Base-by-base conservation (phyloP, 1,139 yeast genomes). In the Hyphopichia khmerensis region DNA sequence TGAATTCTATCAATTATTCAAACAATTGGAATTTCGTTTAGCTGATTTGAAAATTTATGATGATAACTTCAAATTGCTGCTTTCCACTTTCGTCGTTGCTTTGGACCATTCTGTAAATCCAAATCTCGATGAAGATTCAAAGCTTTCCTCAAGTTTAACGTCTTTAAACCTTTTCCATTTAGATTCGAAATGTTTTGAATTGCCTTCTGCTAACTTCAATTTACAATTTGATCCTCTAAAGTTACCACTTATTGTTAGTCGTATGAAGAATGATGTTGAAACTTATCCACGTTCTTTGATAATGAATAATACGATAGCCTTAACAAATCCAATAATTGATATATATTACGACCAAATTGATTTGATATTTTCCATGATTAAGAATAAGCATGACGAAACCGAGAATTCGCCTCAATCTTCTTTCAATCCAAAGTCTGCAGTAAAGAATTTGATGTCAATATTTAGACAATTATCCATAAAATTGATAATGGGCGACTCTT, bases 301-400 rank as follows among this genome's bases (percentile, higher is more conserved):
- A 11, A 9, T 33, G 10, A 10, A 27, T 4, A 19, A 15, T 29
- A 27, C 39, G 2, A 19, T 19, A 4, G 53, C 55, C 4, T 40
- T 64, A 1, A 52, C 75, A 4, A 63, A 63, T 39, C 77, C 77
- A 3, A 56, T 57, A 1, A 43, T 72, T 32, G 68, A 68, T 45
- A 43, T 72, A 23, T 73, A 67, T 47, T 67, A 67, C 40, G 78
- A 73, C 47, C 78, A 73, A 46, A 46, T 63, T 27, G 64, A 56
- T 34, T 44, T 41, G 15, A 40, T 49, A 33, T 46, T 49, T 40
- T 9, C 29, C 4, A 9, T 26, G 4, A 36, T 45, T 15, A 38
- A 47, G 16, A 10, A 4, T 17, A 29, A 31, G 31, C 37, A 47
- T 17, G 39, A 45, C 9, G 26, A 43, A 33, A 41, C 16, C 17